These are phyloP conservation scores for Coemansia aciculifera DNA, from an alignment of 192 early-diverging fungal genomes.

Conservation along the genomic window DNA sequence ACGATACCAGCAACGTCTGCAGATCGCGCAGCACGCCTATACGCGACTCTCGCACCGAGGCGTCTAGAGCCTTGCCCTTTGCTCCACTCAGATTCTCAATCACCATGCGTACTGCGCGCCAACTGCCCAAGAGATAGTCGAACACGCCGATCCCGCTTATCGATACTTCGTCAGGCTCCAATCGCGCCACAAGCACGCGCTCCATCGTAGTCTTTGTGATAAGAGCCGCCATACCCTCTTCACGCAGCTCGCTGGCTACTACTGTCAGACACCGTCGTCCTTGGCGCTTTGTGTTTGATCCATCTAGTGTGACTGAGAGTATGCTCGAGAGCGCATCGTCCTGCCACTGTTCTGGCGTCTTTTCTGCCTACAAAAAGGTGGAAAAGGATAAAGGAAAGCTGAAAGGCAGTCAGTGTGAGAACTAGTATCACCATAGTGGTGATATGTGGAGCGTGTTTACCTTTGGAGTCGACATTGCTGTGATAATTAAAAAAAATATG, in stretches of 20 bases:
- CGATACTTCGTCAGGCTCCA: slow-evolving; percentile 57
- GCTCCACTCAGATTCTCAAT: slow-evolving; percentile 54
- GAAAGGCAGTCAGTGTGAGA: neutral
- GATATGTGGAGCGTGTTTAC: neutral
- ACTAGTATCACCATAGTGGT: neutral
- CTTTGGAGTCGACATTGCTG: slow-evolving; percentile 26
- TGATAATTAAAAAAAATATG: neutral
- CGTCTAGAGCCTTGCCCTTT: slow-evolving; percentile 56
- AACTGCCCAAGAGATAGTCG: slow-evolving; percentile 69
- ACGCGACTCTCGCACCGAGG: slow-evolving; percentile 60
- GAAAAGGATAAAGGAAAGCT: neutral
- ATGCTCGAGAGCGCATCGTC: slow-evolving; percentile 77
- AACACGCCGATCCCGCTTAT: slow-evolving; percentile 52
- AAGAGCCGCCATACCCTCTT: slow-evolving; percentile 22
- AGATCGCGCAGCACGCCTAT: slow-evolving; percentile 59
- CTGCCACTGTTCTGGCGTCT: slow-evolving; percentile 69
- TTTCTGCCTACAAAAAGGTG: slow-evolving; percentile 32
- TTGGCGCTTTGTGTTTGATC: slow-evolving; percentile 44
- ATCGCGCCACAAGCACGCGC: slow-evolving; percentile 68
- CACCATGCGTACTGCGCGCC: slow-evolving; percentile 59
- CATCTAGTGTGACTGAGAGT: slow-evolving; percentile 76
- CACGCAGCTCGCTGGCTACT: slow-evolving; percentile 46
- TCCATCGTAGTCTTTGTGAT: slow-evolving; percentile 62
- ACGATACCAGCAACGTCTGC: slow-evolving; percentile 73
- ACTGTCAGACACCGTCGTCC: slow-evolving; percentile 16